Percentiles rank a stretch among this genome's conserved stretches.
phyloP scores from a whole-genome alignment of 495 filamentous ascomycete species.

The Umbilicaria muhlenbergii region DNA sequence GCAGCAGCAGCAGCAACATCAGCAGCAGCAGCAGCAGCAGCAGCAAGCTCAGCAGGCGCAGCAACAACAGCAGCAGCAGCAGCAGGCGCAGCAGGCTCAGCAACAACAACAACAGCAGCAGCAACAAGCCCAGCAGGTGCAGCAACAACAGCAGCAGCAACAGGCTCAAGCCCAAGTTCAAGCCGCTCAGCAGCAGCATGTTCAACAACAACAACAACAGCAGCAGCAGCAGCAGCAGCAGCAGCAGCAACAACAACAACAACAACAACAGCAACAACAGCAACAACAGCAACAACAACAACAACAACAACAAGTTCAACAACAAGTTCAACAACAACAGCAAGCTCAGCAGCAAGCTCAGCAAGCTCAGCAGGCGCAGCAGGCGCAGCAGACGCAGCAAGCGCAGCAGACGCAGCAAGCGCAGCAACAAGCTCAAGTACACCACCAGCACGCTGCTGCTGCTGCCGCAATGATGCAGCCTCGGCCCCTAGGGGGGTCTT shows the following conservation, averaged over 20 bases:
- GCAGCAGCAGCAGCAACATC: constrained; percentile 27
- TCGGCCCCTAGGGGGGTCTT: constrained; percentile 37
- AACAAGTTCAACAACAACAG: constrained; percentile 9
- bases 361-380: constrained; percentile 27
- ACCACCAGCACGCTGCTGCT: constrained; percentile 23
- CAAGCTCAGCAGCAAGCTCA: constrained; percentile 9
- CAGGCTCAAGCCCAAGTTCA: constrained; percentile 13
- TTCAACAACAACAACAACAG: constrained; percentile 11
- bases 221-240: constrained; percentile 24
- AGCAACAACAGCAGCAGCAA: constrained; percentile 28
- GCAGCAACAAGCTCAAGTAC: constrained; percentile 31
- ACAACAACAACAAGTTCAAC: constrained; percentile 12
- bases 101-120: constrained; percentile 6
- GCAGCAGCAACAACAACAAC: too few relatives aligned
- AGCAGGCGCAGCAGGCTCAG: constrained; percentile 22
- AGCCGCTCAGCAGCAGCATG: neutral
- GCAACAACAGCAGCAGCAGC: constrained; percentile 26
- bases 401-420: constrained; percentile 26
- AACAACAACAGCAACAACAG: constrained; percentile 27
- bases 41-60: constrained; percentile 21
- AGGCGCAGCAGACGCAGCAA: constrained; percentile 26
- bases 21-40: constrained; percentile 40
- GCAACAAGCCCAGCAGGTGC: constrained; percentile 22
- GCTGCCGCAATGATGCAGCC: constrained; percentile 33
- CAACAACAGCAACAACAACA: constrained; percentile 11